These are phyloP conservation scores for Chenopodium suecicum DNA, from an alignment of 148 eudicot species.

Conservation along the genomic window DNA sequence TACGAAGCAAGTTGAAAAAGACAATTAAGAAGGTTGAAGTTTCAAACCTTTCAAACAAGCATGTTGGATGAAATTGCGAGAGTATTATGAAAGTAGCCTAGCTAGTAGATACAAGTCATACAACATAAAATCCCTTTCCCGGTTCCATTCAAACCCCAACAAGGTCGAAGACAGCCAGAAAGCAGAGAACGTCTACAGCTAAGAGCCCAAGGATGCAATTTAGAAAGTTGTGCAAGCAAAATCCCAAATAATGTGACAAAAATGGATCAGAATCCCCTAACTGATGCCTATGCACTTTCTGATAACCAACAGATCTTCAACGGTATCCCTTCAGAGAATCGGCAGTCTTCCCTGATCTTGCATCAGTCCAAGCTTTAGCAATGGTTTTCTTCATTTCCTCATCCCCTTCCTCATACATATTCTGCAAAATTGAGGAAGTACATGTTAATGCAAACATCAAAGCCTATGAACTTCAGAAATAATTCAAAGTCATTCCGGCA, in stretches of 20 bases:
- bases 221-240: not conserved
- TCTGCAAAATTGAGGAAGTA: constrained; percentile 42
- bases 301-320: constrained; percentile 17
- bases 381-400: constrained; percentile 90
- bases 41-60: too few relatives aligned
- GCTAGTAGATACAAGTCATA: not conserved
- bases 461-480: too few relatives aligned
- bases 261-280: not conserved
- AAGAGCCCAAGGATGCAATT: too few relatives aligned
- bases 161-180: not conserved
- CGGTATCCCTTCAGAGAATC: constrained; percentile 53
- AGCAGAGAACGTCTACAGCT: too few relatives aligned
- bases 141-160: not conserved
- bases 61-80: not conserved
- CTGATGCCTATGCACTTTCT: not conserved
- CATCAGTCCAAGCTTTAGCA: constrained; percentile 95
- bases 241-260: not conserved
- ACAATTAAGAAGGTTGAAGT: too few relatives aligned
- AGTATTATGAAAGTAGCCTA: not conserved
- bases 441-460: too few relatives aligned
- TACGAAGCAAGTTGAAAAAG: not conserved
- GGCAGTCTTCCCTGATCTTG: constrained; percentile 81
- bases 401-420: constrained; percentile 96
- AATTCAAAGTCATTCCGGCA: too few relatives aligned
- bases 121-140: not conserved